A percentile compares a stretch with the other conserved stretches of the same genome.
phyloP scores from a whole-genome alignment of 2,329 filamentous ascomycete species.

The Xylariaceae sp. region DNA sequence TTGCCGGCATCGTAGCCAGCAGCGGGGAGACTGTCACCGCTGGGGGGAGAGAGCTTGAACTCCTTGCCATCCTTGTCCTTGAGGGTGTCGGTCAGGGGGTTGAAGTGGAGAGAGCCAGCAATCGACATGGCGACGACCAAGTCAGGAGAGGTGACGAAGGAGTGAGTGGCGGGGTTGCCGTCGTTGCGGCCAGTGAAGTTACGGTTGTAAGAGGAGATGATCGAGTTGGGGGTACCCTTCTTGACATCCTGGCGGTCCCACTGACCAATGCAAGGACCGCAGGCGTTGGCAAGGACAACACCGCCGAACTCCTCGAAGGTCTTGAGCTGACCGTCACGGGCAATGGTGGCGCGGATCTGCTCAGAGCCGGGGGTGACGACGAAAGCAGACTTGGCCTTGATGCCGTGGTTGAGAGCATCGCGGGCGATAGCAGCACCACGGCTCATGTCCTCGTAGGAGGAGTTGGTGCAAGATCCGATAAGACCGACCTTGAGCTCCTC shows the following conservation, averaged over 20 bases:
- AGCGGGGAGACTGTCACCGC: slow-evolving; percentile 72
- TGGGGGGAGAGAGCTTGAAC: slow-evolving; percentile 78
- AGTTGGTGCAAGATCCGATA: slow-evolving; percentile 98
- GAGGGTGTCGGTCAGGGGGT: slow-evolving; percentile 85
- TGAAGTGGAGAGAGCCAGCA: slow-evolving; percentile 84
- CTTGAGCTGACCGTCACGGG: slow-evolving; percentile 81
- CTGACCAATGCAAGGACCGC: slow-evolving; percentile 87
- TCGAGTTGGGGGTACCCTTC: slow-evolving; percentile 94
- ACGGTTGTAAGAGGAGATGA: slow-evolving; percentile 98
- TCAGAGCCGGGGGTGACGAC: slow-evolving; percentile 95
- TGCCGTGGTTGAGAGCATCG: slow-evolving; percentile 83
- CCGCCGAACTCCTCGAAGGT: slow-evolving; percentile 97
- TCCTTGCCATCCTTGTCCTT: slow-evolving; percentile 96
- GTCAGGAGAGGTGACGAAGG: slow-evolving; percentile 87
- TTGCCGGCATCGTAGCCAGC: slow-evolving; percentile 84
- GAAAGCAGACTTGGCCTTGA: slow-evolving; percentile 92
- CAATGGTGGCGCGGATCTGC: slow-evolving; percentile 92
- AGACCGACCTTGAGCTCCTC: slow-evolving; percentile 94
- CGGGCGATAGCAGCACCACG: slow-evolving; percentile 86
- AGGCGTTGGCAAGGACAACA: slow-evolving; percentile 91
- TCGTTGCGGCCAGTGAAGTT: slow-evolving; percentile 99
- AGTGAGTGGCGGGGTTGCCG: slow-evolving; percentile 89
- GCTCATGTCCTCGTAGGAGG: slow-evolving; percentile 81
- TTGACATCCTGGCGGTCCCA: slow-evolving; percentile 92
- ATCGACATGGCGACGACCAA: slow-evolving; percentile 81